Base-by-base conservation (phyloP, 805 yeast species). In the Hyphopichia homilentoma region DNA sequence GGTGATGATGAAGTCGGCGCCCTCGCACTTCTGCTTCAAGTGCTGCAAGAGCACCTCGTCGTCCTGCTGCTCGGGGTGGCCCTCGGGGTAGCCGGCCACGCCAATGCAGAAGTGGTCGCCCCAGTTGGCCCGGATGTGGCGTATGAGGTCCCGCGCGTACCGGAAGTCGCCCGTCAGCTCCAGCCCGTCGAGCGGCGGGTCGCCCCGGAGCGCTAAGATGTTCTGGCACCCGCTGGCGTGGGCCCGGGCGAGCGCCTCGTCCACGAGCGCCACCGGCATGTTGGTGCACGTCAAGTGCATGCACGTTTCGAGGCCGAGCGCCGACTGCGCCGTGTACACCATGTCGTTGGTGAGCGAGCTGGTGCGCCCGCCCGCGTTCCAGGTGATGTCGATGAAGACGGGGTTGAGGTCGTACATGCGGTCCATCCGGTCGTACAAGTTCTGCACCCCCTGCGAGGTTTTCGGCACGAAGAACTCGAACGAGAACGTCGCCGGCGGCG, bases 281-380 rank as follows among this genome's bases (percentile, higher is more conserved):
- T 89, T 90, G 12, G 97, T 88, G 53, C 98, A 93, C 2, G 98
- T 93, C 61, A 93, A 70, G 59, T 93, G 98, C 96, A 93, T 89
- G 57, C 97, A 93, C 0, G 97, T 90, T 51, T 90, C 97, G 39
- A 90, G 67, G 6, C 97, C 97, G 34, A 89, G 68, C 3, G 87
- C 89, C 2, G 89, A 79, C 47, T 89, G 95, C 1, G 97, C 77
- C 3, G 95, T 87, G 45, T 87, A 76, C 4, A 93, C 94, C 75
- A 93, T 81, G 45, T 93, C 97, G 21, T 88, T 83, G 16, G 98
- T 88, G 42, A 88, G 65, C 26, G 79, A 77, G 5, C 94, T 80
- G 30, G 83, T 61, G 29, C 94, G 73, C 5, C 97, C 97, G 25
- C 98, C 98, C 3, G 98, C 98, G 52, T 90, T 90, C 98, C 98